Conservation (phyloP, 257 asterid species). For the Apocynum venetum region DNA sequence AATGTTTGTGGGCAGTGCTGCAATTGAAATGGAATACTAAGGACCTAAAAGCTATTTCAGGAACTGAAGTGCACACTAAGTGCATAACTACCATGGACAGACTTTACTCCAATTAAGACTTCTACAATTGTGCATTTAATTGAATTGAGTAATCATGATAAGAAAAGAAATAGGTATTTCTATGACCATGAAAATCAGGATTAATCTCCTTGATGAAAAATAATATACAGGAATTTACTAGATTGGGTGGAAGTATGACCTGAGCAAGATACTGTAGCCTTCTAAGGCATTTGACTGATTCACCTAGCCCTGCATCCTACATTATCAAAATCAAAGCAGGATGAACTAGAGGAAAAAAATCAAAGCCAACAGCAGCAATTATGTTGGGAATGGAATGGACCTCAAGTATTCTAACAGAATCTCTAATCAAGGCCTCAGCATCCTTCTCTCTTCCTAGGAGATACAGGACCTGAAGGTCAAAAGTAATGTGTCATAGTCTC, state of each 20-base stretch:
- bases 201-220: not conserved
- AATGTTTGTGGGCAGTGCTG: too few species aligned
- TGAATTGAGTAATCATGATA: not conserved
- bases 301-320: constrained; percentile 79
- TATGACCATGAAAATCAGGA: not conserved
- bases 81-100: not conserved
- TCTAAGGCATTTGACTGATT: constrained; percentile 52
- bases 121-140: not conserved
- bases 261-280: constrained; percentile 77
- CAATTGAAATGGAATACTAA: too few species aligned
- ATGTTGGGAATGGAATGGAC: constrained; percentile 33
- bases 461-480: constrained; percentile 54
- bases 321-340: constrained; percentile 25
- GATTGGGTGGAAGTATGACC: constrained; percentile 40
- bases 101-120: not conserved
- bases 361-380: constrained; percentile 17
- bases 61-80: not conserved
- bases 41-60: not conserved
- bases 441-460: constrained; percentile 72
- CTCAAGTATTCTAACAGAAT: constrained; percentile 78
- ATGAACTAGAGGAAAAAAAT: constrained; percentile 14
- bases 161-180: not conserved
- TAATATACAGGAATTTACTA: constrained; percentile 16
- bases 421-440: constrained; percentile 59
- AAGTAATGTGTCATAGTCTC: not conserved